Base-by-base conservation (phyloP, 1,139 yeast species). In the Debaryomyces psychrophilus region DNA sequence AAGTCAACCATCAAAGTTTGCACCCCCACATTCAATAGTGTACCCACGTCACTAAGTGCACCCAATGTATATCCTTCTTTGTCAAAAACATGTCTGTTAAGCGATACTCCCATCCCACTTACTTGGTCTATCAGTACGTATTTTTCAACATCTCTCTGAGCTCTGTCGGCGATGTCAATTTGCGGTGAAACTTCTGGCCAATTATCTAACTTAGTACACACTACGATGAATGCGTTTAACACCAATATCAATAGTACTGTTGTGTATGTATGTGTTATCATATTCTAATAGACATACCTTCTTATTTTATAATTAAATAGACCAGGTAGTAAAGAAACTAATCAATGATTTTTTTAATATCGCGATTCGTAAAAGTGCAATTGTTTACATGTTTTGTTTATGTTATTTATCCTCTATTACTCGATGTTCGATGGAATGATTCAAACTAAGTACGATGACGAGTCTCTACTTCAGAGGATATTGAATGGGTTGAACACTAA, bases 61-160 rank as follows among this genome's bases (percentile, higher is more conserved):
- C 61, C 60, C 0, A 59, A 46, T 1, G 77, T 70, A 54, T 86
- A 86, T 0, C 88, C 89, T 11, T 63, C 52, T 1, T 57, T 52
- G 1, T 76, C 70, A 54, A 87, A 85, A 1, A 89, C 52, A 2
- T 77, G 69, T 0, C 69, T 52, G 28, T 76, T 69, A 31, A 88
- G 59, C 25, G 83, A 76, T 0, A 86, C 71, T 0, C 97, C 97
- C 2, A 81, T 66, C 2, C 70, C 64, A 0, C 81, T 71, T 15
- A 76, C 55, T 56, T 86, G 84, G 52, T 81, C 84, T 1, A 89
- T 67, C 1, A 92, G 79, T 1, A 76, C 62, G 37, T 77, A 73
- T 23, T 68, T 64, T 25, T 85, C 66, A 2, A 87, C 64, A 58
- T 90, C 97, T 47, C 97, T 67, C 59, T 90, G 93, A 0, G 90